A percentile compares a stretch with the other conserved stretches of the same genome.
phyloP scores from a whole-genome alignment of 2,329 filamentous ascomycete genomes.

The Aspergillus phoenicis region DNA sequence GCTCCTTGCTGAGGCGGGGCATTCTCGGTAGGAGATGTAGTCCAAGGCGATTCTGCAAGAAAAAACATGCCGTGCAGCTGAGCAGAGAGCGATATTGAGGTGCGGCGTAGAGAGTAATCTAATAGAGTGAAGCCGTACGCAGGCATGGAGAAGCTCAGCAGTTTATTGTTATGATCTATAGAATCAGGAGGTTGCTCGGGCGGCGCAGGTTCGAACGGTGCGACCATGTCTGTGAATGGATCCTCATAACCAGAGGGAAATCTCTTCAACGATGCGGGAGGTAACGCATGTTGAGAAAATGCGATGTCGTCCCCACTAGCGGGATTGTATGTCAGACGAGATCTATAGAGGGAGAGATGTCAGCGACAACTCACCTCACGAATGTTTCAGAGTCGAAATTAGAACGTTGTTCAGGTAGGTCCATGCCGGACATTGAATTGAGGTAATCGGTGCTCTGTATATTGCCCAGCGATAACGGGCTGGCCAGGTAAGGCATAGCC shows the following conservation, averaged over 20 bases:
- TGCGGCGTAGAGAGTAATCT: conserved; percentile 60
- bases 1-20: conserved; percentile 55
- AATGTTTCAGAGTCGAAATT: conserved; percentile 64
- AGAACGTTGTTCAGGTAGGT: conserved; percentile 60
- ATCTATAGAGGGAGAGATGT: background rate
- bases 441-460: conserved; percentile 52
- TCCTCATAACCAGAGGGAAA: conserved; percentile 53
- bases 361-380: conserved; percentile 54
- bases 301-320: conserved; percentile 55
- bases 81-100: conserved; percentile 60
- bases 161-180: conserved; percentile 67
- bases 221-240: conserved; percentile 55
- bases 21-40: conserved; percentile 57
- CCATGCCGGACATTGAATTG: conserved; percentile 54
- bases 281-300: conserved; percentile 49
- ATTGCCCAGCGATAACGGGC: conserved; percentile 58
- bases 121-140: conserved; percentile 63
- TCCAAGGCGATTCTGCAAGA: conserved; percentile 66
- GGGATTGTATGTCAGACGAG: background rate
- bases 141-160: conserved; percentile 72
- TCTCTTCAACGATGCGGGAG: conserved; percentile 47
- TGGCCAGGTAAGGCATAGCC: conserved; percentile 65
- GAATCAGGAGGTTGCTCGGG: conserved; percentile 56
- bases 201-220: conserved; percentile 46
- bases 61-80: conserved; percentile 72